phyloP scores from a whole-genome alignment of 306 rosid species.

The Dryas octopetala region DNA sequence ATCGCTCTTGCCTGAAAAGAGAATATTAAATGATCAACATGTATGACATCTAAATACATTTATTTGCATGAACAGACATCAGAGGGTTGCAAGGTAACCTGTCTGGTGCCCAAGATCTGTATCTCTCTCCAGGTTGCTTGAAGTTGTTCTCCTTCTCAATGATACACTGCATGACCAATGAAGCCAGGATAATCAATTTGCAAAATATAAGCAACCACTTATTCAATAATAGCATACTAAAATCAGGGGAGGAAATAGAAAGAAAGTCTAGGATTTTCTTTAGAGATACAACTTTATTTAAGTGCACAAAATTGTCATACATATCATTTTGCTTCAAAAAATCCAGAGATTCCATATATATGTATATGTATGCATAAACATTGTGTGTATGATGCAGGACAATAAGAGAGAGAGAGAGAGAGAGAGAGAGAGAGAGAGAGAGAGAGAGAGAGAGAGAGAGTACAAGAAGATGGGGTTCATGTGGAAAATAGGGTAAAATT shows the following conservation, averaged over 20 bases:
- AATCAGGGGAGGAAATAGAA: not conserved
- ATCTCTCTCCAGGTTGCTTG: constrained; percentile 93
- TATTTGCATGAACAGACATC: constrained; percentile 5
- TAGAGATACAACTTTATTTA: not conserved
- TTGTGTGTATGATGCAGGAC: no score
- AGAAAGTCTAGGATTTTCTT: not conserved
- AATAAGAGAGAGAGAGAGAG: not conserved
- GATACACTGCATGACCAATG: constrained; percentile 45
- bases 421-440: not conserved
- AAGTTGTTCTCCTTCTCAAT: constrained; percentile 85
- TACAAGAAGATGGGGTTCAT: not conserved
- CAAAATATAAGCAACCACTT: constrained; percentile 1
- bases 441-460: not conserved
- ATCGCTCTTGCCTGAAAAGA: constrained; percentile 79
- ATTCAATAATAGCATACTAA: not conserved
- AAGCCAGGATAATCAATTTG: not conserved
- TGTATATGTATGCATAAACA: not conserved
- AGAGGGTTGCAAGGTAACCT: constrained; percentile 46
- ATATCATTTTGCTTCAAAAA: not conserved
- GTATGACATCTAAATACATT: constrained; percentile 3
- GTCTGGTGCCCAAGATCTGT: constrained; percentile 79
- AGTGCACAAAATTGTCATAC: not conserved
- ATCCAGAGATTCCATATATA: not conserved
- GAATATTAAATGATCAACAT: constrained; percentile 14
- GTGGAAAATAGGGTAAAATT: not conserved